Percentiles rank a stretch among this genome's conserved stretches.
Conservation (phyloP, 257 asterid species). For the Petunia axillaris region DNA sequence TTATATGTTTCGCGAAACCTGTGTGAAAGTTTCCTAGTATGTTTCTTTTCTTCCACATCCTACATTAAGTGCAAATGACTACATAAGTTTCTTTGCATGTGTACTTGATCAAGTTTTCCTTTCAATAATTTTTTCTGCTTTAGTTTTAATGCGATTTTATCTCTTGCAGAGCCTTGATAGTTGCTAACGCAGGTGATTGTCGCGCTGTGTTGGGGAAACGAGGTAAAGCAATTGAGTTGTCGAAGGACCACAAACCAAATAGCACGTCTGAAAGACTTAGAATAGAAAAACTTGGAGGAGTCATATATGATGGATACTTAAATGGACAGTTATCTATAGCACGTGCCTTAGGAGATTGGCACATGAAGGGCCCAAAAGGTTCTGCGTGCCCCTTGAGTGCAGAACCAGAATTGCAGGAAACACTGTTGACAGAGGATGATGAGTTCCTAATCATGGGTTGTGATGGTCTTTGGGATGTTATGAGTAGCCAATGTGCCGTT, state of each 20-base stretch:
- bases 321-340: constrained; percentile 90
- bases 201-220: constrained; percentile 90
- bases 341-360: constrained; percentile 96
- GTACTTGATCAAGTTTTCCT: background rate
- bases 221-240: constrained; percentile 83
- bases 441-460: constrained; percentile 93
- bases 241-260: constrained; percentile 89
- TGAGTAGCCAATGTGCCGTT: constrained; percentile 95
- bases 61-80: background rate
- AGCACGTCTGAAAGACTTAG: constrained; percentile 61
- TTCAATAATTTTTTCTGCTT: background rate
- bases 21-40: background rate
- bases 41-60: background rate
- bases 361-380: constrained; percentile 88
- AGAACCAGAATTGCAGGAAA: constrained; percentile 86
- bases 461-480: constrained; percentile 94
- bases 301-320: constrained; percentile 82
- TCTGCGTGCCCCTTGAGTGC: constrained; percentile 75
- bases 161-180: constrained; percentile 65
- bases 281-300: constrained; percentile 88
- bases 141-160: constrained; percentile 25
- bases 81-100: background rate
- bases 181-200: constrained; percentile 95
- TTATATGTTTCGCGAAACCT: too few species aligned
- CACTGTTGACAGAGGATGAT: constrained; percentile 69